Percentiles rank a stretch among this genome's conserved stretches.
These are phyloP conservation scores for Nakazawaea ernobii DNA, from an alignment of 805 yeast species.

Conservation along the genomic window DNA sequence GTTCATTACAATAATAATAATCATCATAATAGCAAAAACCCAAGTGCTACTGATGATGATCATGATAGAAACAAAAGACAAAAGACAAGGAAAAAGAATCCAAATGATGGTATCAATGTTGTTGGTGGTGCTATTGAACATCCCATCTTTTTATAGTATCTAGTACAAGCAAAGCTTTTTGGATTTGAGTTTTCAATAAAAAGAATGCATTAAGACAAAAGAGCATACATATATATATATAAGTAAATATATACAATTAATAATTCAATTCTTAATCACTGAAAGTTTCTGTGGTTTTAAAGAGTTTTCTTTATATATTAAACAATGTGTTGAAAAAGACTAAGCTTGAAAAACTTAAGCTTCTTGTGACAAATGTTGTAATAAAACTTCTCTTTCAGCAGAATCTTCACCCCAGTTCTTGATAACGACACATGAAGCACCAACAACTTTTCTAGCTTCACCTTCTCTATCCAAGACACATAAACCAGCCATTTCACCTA, in stretches of 20 bases:
- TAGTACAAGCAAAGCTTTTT: background rate
- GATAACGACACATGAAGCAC: constrained; percentile 99
- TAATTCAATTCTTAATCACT: too few species aligned
- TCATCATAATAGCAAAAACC: background rate
- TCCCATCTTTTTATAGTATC: constrained; percentile 32
- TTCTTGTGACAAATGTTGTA: constrained; percentile 80
- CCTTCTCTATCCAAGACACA: constrained; percentile 99
- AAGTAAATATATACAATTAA: too few species aligned
- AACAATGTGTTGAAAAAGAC: too few species aligned
- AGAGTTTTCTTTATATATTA: too few species aligned
- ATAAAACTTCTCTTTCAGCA: constrained; percentile 91
- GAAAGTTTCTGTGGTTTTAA: too few species aligned
- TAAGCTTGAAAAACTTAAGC: background rate
- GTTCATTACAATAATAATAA: constrained; percentile 5
- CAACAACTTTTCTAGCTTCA: constrained; percentile 99
- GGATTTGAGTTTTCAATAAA: background rate
- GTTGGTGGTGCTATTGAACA: constrained; percentile 41
- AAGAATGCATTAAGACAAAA: background rate
- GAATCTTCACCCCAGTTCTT: constrained; percentile 99
- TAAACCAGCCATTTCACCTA: constrained; percentile 99
- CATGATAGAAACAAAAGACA: background rate
- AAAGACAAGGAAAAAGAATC: constrained; percentile 15
- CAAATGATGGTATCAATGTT: constrained; percentile 19
- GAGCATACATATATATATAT: background rate
- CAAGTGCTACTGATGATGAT: background rate